Percentiles rank a stretch among this genome's conserved stretches.
These are phyloP conservation scores for Beverwykella pulmonaria DNA, from an alignment of 495 filamentous ascomycete genomes.

Conservation along the genomic window DNA sequence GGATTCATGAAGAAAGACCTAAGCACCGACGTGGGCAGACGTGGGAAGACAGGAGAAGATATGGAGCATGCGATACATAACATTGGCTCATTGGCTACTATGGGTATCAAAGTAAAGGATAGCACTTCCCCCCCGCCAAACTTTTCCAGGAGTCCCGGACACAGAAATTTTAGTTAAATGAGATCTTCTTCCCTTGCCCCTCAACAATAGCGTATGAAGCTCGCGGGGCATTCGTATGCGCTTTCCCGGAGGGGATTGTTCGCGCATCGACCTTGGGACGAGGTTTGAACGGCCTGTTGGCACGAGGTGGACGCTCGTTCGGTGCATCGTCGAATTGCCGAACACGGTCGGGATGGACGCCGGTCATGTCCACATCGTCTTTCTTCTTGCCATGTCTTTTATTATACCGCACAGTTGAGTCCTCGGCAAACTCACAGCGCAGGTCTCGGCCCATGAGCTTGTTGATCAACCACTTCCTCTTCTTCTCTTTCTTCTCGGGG, in stretches of 20 bases:
- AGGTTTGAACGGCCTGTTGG: conserved; percentile 22
- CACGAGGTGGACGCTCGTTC: conserved; percentile 5
- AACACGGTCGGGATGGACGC: conserved; percentile 19
- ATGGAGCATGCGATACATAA: not conserved
- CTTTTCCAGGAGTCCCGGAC: not conserved
- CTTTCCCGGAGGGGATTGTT: conserved; percentile 47
- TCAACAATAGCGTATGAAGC: conserved; percentile 78
- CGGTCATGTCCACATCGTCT: conserved; percentile 43
- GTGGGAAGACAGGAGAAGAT: not conserved
- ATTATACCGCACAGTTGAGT: conserved; percentile 80
- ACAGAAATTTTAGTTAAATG: conserved; percentile 59
- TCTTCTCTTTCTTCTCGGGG: conserved; percentile 58
- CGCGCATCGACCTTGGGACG: conserved; percentile 40
- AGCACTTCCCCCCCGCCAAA: too few relatives aligned
- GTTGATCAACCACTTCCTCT: conserved; percentile 80
- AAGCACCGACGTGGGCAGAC: too few relatives aligned
- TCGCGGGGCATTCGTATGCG: conserved; percentile 52
- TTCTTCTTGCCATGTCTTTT: conserved; percentile 80
- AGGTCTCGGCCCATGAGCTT: conserved; percentile 73
- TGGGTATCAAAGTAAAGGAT: conserved; percentile 4
- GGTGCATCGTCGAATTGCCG: conserved; percentile 6
- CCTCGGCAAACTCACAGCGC: conserved; percentile 91
- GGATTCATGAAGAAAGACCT: too few relatives aligned
- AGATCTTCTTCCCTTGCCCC: conserved; percentile 78
- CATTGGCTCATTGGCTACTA: conserved; percentile 6